Conservation (phyloP, 148 eudicot species). For the Selenicereus undatus region DNA sequence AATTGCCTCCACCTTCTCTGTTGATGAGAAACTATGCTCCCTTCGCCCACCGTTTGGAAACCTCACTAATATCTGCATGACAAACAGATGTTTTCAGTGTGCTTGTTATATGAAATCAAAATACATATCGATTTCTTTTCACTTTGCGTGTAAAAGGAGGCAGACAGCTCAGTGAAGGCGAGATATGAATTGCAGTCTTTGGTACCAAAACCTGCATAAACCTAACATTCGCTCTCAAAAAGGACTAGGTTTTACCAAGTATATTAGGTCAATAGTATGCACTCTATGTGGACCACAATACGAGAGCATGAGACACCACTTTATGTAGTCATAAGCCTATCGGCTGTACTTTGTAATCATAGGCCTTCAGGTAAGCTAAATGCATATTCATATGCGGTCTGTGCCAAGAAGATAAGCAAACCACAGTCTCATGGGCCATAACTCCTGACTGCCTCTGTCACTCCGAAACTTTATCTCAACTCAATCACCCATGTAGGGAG, state of each 20-base stretch:
- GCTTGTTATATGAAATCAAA: not conserved
- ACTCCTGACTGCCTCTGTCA: not conserved
- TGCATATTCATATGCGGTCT: not conserved
- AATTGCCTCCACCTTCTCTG: slow-evolving; percentile 63
- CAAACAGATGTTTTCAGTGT: not conserved
- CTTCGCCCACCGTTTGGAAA: slow-evolving; percentile 85
- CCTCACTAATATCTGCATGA: slow-evolving; percentile 60
- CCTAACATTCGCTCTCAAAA: too few relatives aligned
- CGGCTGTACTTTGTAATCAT: not conserved
- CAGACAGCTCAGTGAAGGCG: too few relatives aligned
- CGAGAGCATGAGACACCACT: not conserved
- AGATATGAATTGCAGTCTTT: too few relatives aligned
- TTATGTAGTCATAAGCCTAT: not conserved
- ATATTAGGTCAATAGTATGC: not conserved
- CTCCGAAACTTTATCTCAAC: not conserved
- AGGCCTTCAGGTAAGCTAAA: not conserved
- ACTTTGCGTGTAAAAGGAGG: too few relatives aligned
- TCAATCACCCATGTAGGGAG: not conserved
- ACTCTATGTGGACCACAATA: not conserved
- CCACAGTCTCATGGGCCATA: not conserved
- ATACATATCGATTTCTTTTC: not conserved
- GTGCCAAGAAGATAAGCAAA: too few relatives aligned
- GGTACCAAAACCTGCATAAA: too few relatives aligned
- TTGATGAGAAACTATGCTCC: slow-evolving; percentile 54
- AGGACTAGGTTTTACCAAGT: not conserved